Evolutionary conservation across 2,329 filamentous ascomycete species (phyloP).

Genomic region (Neoascochyta sp.): DNA sequence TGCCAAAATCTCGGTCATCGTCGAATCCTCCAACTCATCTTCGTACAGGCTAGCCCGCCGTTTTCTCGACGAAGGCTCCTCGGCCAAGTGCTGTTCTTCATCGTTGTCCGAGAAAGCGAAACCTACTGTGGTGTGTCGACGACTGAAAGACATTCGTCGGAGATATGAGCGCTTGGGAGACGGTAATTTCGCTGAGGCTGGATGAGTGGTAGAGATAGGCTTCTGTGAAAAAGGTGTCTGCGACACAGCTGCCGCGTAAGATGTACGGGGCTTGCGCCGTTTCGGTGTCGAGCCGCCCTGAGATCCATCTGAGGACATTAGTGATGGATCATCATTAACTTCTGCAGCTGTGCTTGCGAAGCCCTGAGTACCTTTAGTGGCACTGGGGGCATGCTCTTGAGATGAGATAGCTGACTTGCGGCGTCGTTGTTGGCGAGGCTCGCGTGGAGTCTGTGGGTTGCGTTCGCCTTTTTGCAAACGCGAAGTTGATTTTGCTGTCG

Average conservation of each 20-base stretch:
- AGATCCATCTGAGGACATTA: constrained; percentile 17
- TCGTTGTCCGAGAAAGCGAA: constrained; percentile 17
- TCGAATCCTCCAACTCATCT: constrained; percentile 19
- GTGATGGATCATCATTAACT: constrained; percentile 18
- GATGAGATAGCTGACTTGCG: constrained; percentile 18
- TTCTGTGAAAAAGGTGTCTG: constrained; percentile 26
- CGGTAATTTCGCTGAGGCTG: constrained; percentile 14
- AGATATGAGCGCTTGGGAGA: constrained; percentile 27
- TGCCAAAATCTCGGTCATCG: too few relatives aligned
- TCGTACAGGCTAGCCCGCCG: constrained; percentile 18
- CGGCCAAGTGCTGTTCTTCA: constrained; percentile 3
- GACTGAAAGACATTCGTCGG: constrained; percentile 33
- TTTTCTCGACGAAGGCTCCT: constrained; percentile 7
- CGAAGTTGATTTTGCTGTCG: constrained; percentile 9
- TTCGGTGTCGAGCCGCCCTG: constrained; percentile 41
- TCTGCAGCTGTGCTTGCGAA: constrained; percentile 15
- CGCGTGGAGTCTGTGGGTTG: constrained; percentile 10
- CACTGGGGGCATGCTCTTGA: constrained; percentile 7
- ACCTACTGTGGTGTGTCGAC: constrained; percentile 29
- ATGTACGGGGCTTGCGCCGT: constrained; percentile 35
- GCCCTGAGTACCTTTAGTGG: constrained; percentile 1
- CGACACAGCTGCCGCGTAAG: constrained; percentile 30
- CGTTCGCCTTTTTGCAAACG: constrained; percentile 10
- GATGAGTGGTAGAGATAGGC: constrained; percentile 7
- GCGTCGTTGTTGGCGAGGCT: constrained; percentile 18